Evolutionary conservation across 164 flowering plant species (phyloP).

Genomic region (Vitis vinifera): ASM3070453v1 NC_081818.1:15614501-15615000

Average conservation of each 20-base stretch:
- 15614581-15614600: neutral
- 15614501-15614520: constrained; percentile 34
- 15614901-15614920: neutral
- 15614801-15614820: neutral
- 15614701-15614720: neutral
- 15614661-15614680: neutral
- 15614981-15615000: too few relatives aligned
- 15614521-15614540: constrained; percentile 35
- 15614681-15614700: neutral
- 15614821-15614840: neutral
- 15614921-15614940: neutral
- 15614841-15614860: neutral
- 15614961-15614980: too few relatives aligned
- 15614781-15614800: neutral
- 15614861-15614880: neutral
- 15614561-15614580: neutral
- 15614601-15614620: neutral
- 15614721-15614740: neutral
- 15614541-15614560: neutral
- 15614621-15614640: neutral
- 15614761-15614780: neutral
- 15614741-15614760: neutral
- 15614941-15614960: too few relatives aligned
- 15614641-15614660: neutral
- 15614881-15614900: neutral